phyloP scores from a whole-genome alignment of 2,329 filamentous ascomycete genomes.

The Colletotrichum scovillei region DNA sequence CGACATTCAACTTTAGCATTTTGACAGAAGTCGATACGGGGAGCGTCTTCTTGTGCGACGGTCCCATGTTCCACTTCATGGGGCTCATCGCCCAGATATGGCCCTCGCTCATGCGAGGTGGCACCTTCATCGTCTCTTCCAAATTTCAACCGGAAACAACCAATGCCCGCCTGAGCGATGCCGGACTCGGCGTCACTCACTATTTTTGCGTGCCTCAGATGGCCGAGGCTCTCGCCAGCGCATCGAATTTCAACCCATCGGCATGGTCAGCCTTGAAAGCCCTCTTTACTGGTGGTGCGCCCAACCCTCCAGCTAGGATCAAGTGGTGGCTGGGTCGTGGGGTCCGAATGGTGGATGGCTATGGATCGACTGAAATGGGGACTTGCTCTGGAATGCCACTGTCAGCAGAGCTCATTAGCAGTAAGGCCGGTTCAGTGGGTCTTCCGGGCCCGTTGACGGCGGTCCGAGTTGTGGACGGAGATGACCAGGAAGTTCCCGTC shows the following conservation, averaged over 20 bases:
- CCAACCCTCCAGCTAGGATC: conserved; percentile 24
- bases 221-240: conserved; percentile 24
- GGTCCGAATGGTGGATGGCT: conserved; percentile 25
- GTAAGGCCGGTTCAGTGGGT: conserved; percentile 29
- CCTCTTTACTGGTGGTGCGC: conserved; percentile 25
- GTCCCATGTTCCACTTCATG: conserved; percentile 34
- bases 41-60: conserved; percentile 31
- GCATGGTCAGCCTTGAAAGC: conserved; percentile 24
- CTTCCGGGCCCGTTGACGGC: conserved; percentile 24
- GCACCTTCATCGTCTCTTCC: conserved; percentile 16
- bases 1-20: conserved; percentile 22
- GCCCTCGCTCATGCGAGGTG: conserved; percentile 20
- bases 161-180: conserved; percentile 15
- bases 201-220: conserved; percentile 35
- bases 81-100: conserved; percentile 27
- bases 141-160: conserved; percentile 22
- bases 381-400: conserved; percentile 26
- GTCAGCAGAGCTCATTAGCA: conserved; percentile 3
- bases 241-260: conserved; percentile 14
- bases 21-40: conserved; percentile 21
- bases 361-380: conserved; percentile 28
- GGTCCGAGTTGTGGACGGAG: conserved; percentile 22
- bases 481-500: conserved; percentile 1
- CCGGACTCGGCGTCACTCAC: conserved; percentile 7
- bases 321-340: conserved; percentile 29